Conservation (phyloP, 805 yeast genomes). For the Kazachstania bromeliacearum region DNA sequence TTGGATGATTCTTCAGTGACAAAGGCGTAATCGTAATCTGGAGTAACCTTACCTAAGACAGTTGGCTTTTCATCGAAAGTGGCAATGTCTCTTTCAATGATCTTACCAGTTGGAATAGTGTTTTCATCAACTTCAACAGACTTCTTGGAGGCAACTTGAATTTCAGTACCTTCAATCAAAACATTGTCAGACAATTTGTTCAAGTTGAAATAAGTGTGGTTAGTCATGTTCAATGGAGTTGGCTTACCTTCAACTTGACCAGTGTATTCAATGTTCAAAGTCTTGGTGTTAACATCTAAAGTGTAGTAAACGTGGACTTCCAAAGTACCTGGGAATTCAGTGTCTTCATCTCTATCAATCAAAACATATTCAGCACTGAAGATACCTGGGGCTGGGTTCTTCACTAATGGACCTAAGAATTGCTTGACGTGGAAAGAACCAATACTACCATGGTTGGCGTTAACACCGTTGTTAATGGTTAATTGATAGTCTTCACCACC, state of each 20-base stretch:
- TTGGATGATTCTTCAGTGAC: constrained; percentile 28
- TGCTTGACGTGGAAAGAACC: constrained; percentile 42
- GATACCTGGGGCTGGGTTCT: constrained; percentile 23
- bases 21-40: constrained; percentile 40
- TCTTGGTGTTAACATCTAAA: constrained; percentile 26
- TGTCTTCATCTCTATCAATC: constrained; percentile 37
- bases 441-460: constrained; percentile 47
- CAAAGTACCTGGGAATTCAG: constrained; percentile 56
- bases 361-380: constrained; percentile 32
- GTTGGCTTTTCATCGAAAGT: constrained; percentile 20
- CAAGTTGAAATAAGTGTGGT: constrained; percentile 54
- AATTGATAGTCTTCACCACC: constrained; percentile 35
- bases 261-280: constrained; percentile 42
- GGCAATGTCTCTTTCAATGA: constrained; percentile 23
- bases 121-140: constrained; percentile 35
- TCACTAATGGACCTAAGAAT: constrained; percentile 46
- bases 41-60: constrained; percentile 24
- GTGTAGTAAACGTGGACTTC: constrained; percentile 39
- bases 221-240: constrained; percentile 49
- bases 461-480: constrained; percentile 34
- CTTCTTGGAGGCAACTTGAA: constrained; percentile 32
- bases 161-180: constrained; percentile 32
- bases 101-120: constrained; percentile 40
- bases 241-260: constrained; percentile 26
- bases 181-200: constrained; percentile 24